Evolutionary conservation across 2,329 filamentous ascomycete species (phyloP).

Genomic region (Fusarium nanum): DNA sequence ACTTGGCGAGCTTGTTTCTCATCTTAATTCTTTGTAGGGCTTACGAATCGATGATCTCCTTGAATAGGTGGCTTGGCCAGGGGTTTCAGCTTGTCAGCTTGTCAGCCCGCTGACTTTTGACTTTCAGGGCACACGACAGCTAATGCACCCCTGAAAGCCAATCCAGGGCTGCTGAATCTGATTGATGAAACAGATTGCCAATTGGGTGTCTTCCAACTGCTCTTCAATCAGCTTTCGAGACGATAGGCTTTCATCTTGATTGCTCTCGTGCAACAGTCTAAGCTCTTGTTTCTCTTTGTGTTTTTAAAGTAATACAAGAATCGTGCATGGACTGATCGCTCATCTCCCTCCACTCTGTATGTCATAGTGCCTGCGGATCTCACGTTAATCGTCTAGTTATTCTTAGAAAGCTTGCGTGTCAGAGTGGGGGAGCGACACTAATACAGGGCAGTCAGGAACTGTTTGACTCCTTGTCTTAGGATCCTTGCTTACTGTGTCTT

Average conservation of each 20-base stretch:
- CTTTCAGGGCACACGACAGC: constrained; percentile 6
- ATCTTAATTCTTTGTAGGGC: neutral
- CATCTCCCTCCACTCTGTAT: constrained; percentile 14
- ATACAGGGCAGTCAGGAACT: constrained; percentile 9
- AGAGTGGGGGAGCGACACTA: constrained; percentile 17
- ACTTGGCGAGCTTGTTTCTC: constrained; percentile 6
- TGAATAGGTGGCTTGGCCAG: constrained; percentile 14
- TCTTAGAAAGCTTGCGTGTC: constrained; percentile 37
- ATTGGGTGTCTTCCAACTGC: neutral
- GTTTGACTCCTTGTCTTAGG: constrained; percentile 26
- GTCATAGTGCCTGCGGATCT: constrained; percentile 26
- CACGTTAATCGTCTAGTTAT: constrained; percentile 23
- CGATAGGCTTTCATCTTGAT: neutral
- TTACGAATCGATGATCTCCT: neutral
- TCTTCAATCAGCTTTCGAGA: neutral
- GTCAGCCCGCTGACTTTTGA: constrained; percentile 3
- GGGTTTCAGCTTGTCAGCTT: constrained; percentile 20
- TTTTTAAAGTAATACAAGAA: neutral
- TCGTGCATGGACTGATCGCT: constrained; percentile 25
- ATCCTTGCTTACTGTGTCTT: constrained; percentile 22
- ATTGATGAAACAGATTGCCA: neutral
- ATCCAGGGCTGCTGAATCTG: neutral
- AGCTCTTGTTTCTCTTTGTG: neutral
- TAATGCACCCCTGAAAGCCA: constrained; percentile 25
- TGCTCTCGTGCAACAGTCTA: neutral